Base-by-base conservation (phyloP, 192 early-diverging fungal genomes). In the Cetraspora pellucida region DNA sequence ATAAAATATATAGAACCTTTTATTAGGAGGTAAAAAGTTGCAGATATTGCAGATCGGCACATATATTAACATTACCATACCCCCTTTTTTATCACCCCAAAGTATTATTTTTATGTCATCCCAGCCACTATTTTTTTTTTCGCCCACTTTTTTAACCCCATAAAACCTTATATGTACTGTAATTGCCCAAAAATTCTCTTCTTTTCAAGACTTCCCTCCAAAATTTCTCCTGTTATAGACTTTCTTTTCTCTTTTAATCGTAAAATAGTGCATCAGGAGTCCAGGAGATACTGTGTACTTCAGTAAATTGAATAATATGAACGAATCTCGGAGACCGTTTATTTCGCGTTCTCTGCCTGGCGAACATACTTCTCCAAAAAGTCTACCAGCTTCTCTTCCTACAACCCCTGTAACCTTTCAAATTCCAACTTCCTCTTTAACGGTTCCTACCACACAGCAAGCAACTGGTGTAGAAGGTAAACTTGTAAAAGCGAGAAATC, bases 261-360 rank as follows among this genome's bases (percentile, higher is more conserved):
- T 37, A 65, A 65, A 43, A 45, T n/a, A 65, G 37, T 37, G 37
- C 37, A 37, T 37, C 37, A 37, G 37, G 37, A 37, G 37, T 37
- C 50, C 13, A 54, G 50, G 19, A 54, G 50, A 16, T 54, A 54
- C 19, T 54, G 50, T 54, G 19, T n/a, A 54, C 19, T 54, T 54
- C 11, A 54, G 19, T 54, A 45, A 65, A 21, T 44, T 8, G 31
- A 65, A 65, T 37, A 70, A 45, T 14, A 72, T 72, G 70, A 52
- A 72, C 30, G 70, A 72, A 58, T 11, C 25, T 27, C 52, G 60
- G 9, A 60, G 54, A 17, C 74, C 74, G n/a, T 75, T 64, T 21
- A 31, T 58, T 21, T 75, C 74, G 31, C 74, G 74, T 64, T 64
- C 74, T 64, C 25, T 75, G 10, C 74, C 74, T 43, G 74, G 74